These are phyloP conservation scores for Asclepias syriaca DNA, from an alignment of 257 asterid species.

Conservation along the genomic window DNA sequence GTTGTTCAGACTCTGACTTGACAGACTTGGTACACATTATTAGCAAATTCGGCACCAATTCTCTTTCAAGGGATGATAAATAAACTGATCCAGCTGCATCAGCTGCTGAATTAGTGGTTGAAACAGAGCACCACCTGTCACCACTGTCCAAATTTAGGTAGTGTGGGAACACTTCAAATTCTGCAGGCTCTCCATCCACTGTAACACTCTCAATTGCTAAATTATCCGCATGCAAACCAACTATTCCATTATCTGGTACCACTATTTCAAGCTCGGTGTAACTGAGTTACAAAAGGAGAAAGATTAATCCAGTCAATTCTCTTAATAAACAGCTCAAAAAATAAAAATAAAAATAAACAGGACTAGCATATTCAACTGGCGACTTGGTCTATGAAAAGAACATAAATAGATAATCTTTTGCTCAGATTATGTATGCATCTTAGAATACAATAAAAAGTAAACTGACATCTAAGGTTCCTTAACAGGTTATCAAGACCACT, in stretches of 20 bases:
- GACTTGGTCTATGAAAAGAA: not conserved
- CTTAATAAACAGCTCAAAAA: not conserved
- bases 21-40: constrained; percentile 77
- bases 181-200: constrained; percentile 91
- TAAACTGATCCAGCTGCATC: constrained; percentile 97
- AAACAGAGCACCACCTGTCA: constrained; percentile 97
- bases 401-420: not conserved
- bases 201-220: constrained; percentile 86
- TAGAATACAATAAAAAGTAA: not conserved
- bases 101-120: constrained; percentile 91
- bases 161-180: constrained; percentile 90
- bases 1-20: constrained; percentile 41
- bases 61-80: constrained; percentile 78
- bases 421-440: not conserved
- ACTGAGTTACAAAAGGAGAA: constrained; percentile 38
- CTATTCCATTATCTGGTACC: constrained; percentile 88
- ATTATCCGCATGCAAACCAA: constrained; percentile 95
- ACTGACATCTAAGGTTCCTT: not conserved
- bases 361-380: not conserved
- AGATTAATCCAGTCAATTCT: constrained; percentile 6
- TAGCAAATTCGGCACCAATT: constrained; percentile 85
- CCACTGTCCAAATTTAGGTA: constrained; percentile 69
- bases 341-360: not conserved
- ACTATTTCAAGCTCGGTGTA: constrained; percentile 87
- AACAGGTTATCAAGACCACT: not conserved